Base-by-base conservation (phyloP, 2,329 filamentous ascomycete genomes). In the Calonectria pseudoreteaudii region DNA sequence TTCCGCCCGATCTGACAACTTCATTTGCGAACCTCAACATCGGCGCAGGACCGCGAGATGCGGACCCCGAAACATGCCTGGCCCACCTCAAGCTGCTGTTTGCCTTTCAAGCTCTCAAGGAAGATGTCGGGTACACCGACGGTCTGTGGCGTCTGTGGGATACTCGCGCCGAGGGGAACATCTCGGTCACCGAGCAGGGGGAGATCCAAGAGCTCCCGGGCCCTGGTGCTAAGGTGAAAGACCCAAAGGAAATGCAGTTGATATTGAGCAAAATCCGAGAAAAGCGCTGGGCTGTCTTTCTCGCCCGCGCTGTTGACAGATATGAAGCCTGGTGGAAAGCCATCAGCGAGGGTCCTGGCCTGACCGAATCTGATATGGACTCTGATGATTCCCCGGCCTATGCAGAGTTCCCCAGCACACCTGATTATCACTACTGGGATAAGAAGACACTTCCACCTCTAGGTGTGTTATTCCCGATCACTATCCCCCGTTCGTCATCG, bases 241-340 rank as follows among this genome's bases (percentile, higher is more conserved):
- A 86, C 71, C 82, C 71, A 0, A 69, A 75, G 0, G 68, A 77
- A 4, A 75, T 74, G 52, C 74, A 74, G 20, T 49, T 74, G 9
- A 47, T 86, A 1, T 83, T 90, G 5, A 87, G 88, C 34, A 86
- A 87, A 49, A 84, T 93, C 20, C 86, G 90, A 5, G 92, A 94
- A 83, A 93, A 93, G 83, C 85, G 93, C 79, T 94, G 93, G 93
- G 88, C 89, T 1, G 81, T 94, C 18, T 94, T 91, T 78, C 88
- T 94, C 4, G 86, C 90, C 2, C 87, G 91, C 70, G 93, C 93
- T 0, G 92, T 91, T 0, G 88, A 91, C 58, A 86, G 93, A 10
- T 94, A 93, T 75, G 86, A 89, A 64, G 80, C 81, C 4, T 94
- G 93, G 93, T 92, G 90, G 88, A 52, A 72, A 1, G 62, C 71